These are phyloP conservation scores for Pisolithus microcarpus DNA, from an alignment of 768 basidiomycete genomes.

Conservation along the genomic window DNA sequence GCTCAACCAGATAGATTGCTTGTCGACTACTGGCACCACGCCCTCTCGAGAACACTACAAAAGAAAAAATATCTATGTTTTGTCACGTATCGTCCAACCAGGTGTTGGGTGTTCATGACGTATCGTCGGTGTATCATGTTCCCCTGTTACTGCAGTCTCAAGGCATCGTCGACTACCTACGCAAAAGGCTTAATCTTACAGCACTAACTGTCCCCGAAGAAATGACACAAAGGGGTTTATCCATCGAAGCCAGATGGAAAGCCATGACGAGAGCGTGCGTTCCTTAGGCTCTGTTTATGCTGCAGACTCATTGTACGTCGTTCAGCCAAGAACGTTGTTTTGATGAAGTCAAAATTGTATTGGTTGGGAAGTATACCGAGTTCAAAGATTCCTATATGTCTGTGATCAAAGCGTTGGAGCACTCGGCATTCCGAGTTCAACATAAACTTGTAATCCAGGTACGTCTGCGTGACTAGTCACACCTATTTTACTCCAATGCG, in stretches of 20 bases:
- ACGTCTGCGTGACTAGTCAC: slow-evolving; percentile 18
- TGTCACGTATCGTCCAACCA: slow-evolving; percentile 88
- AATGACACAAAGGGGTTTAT: slow-evolving; percentile 54
- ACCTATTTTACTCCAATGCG: slow-evolving; percentile 5
- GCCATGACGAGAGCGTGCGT: slow-evolving; percentile 70
- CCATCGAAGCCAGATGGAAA: slow-evolving; percentile 71
- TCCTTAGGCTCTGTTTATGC: not conserved
- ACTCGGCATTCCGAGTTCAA: slow-evolving; percentile 89
- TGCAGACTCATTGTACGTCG: not conserved
- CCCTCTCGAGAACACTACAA: slow-evolving; percentile 77
- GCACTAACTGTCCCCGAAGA: slow-evolving; percentile 46
- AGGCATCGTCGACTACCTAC: slow-evolving; percentile 82
- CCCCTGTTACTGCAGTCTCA: slow-evolving; percentile 88
- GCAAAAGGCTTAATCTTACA: slow-evolving; percentile 71
- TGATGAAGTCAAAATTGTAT: slow-evolving; percentile 80
- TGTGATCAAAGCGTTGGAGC: slow-evolving; percentile 93
- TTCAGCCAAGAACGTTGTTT: slow-evolving; percentile 87
- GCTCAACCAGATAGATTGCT: slow-evolving; percentile 58
- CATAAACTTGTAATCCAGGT: slow-evolving; percentile 79
- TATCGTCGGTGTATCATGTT: slow-evolving; percentile 95
- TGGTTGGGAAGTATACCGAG: slow-evolving; percentile 97
- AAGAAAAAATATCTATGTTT: slow-evolving; percentile 98
- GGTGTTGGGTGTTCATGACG: slow-evolving; percentile 93
- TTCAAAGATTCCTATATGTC: slow-evolving; percentile 98
- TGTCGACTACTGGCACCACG: slow-evolving; percentile 79